Percentiles rank a stretch among this genome's conserved stretches.
These are phyloP conservation scores for Parachaetomium inaequale DNA, from an alignment of 495 filamentous ascomycete species.

Conservation along the genomic window DNA sequence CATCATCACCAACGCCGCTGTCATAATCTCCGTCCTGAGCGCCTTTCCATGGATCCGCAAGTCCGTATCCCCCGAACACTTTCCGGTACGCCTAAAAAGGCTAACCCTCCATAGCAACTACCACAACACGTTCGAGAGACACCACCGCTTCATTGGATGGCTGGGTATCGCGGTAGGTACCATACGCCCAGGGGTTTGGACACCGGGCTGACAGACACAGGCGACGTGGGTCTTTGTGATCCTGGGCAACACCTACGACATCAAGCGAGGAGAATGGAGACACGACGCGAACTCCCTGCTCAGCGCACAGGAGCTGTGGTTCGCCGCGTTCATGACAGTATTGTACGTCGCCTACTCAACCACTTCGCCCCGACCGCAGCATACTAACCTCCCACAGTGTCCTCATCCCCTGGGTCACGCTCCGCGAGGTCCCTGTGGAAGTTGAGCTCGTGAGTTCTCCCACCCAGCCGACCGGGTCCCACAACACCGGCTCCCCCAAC, in stretches of 20 bases:
- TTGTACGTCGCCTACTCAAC: conserved; percentile 30
- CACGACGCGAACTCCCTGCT: conserved; percentile 36
- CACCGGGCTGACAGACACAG: conserved; percentile 15
- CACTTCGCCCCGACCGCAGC: background rate
- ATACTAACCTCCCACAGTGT: conserved; percentile 34
- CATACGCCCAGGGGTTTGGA: background rate
- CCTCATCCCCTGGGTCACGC: conserved; percentile 43
- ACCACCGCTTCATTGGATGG: conserved; percentile 47
- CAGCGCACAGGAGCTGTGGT: conserved; percentile 45
- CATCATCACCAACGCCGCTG: conserved; percentile 41
- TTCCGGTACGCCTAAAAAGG: no score
- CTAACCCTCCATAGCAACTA: conserved; percentile 27
- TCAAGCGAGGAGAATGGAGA: conserved; percentile 37
- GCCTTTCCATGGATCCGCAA: conserved; percentile 47
- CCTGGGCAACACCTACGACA: conserved; percentile 40
- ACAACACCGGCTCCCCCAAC: background rate
- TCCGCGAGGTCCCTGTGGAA: conserved; percentile 42
- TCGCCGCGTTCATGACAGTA: conserved; percentile 45
- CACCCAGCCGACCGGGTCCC: background rate
- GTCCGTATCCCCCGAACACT: conserved; percentile 25
- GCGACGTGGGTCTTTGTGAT: conserved; percentile 44
- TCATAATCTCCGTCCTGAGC: conserved; percentile 43
- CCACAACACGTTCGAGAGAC: conserved; percentile 42
- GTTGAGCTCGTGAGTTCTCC: conserved; percentile 39
- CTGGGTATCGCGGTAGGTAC: conserved; percentile 39